These are phyloP conservation scores for Tricholoma terreum DNA, from an alignment of 768 basidiomycete genomes.

Conservation along the genomic window DNA sequence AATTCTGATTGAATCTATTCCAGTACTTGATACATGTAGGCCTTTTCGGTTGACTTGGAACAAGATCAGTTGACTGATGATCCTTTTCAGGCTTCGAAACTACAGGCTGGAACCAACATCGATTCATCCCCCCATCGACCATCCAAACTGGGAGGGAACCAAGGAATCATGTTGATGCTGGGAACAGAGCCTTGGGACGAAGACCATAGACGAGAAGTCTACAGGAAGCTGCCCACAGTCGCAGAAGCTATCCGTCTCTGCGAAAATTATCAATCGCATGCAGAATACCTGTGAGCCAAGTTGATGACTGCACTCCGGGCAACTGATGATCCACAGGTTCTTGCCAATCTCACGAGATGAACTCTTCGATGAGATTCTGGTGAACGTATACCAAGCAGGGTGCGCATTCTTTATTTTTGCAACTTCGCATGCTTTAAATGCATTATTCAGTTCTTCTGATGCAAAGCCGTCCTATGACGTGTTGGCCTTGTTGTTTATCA, in stretches of 20 bases:
- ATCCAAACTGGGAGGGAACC: no score
- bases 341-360: slow-evolving; percentile 51
- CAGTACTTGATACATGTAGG: slow-evolving; percentile 60
- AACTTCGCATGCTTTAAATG: no score
- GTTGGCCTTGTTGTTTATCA: slow-evolving; percentile 58
- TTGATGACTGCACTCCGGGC: background rate
- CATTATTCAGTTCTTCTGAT: slow-evolving; percentile 42
- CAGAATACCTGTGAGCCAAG: slow-evolving; percentile 48
- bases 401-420: no score
- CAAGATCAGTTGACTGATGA: background rate
- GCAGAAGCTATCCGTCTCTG: slow-evolving; percentile 59
- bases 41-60: slow-evolving; percentile 13
- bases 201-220: slow-evolving; percentile 43
- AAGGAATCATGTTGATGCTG: no score
- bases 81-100: slow-evolving; percentile 16
- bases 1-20: no score
- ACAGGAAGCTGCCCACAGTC: slow-evolving; percentile 48
- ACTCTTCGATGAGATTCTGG: slow-evolving; percentile 55
- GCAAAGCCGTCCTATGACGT: slow-evolving; percentile 42
- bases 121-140: no score
- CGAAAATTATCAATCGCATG: slow-evolving; percentile 63
- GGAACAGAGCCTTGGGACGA: no score
- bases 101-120: no score
- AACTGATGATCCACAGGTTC: slow-evolving; percentile 36
- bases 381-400: slow-evolving; percentile 51